Evolutionary conservation across 2,329 filamentous ascomycete species (phyloP).

Genomic region (Cordyceps sp.): DNA sequence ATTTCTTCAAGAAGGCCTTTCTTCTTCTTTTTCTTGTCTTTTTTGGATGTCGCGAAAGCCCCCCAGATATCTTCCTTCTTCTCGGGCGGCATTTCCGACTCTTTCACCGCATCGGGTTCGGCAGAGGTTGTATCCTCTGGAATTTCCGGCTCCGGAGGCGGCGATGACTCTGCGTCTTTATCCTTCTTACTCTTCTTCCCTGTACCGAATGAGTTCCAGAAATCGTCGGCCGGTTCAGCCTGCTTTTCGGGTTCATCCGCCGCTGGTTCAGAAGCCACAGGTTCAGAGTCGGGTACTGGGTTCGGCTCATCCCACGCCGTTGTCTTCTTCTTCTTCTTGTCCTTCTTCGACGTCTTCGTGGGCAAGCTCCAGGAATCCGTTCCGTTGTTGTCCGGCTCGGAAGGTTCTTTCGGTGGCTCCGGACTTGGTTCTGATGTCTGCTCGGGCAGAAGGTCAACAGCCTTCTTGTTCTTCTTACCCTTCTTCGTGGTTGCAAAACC

Average conservation of each 20-base stretch:
- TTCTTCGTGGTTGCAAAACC: constrained; percentile 7
- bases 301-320: constrained; percentile 9
- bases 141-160: neutral
- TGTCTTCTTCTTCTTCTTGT: constrained; percentile 11
- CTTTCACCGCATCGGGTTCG: neutral
- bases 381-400: constrained; percentile 5
- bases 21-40: constrained; percentile 13
- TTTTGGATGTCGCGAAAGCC: constrained; percentile 8
- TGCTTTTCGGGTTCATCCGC: neutral
- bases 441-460: constrained; percentile 1
- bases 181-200: neutral
- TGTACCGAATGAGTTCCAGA: neutral
- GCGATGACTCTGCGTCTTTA: neutral
- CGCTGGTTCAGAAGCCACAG: neutral
- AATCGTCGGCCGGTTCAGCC: neutral
- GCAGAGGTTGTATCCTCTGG: neutral
- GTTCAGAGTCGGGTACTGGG: constrained; percentile 6
- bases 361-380: constrained; percentile 2
- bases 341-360: constrained; percentile 13
- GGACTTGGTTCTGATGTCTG: constrained; percentile 9
- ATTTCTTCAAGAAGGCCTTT: constrained; percentile 3
- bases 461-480: constrained; percentile 20
- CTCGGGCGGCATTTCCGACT: neutral
- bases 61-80: neutral
- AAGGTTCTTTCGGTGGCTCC: constrained; percentile 7